Base-by-base conservation (phyloP, 805 yeast species). In the Zygosaccharomyces pseudorouxii region DNA sequence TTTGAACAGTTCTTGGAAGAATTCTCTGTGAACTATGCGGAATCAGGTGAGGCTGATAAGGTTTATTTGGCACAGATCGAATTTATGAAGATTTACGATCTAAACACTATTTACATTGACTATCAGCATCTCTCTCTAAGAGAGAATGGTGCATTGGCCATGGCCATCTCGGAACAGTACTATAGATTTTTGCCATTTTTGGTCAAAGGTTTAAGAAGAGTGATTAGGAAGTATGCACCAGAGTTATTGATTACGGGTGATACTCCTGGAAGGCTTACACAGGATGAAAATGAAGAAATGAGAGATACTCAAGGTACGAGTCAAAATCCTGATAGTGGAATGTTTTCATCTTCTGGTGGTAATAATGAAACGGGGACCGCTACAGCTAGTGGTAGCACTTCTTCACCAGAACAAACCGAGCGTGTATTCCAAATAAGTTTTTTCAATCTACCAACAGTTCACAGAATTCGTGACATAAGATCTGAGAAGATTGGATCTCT, bases 141-240 rank as follows among this genome's bases (percentile, higher is more conserved):
- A 46, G 96, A 88, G 61, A 84, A 86, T 59, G 96, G 96, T 38
- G 89, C 88, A 18, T 73, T 93, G 55, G 96, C 97, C 1, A 75
- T 83, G 49, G 98, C 98, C 31, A 83, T 93, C 52, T 75, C 82
- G 41, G 96, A 89, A 52, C 97, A 92, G 66, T 93, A 87, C 68
- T 92, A 89, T 67, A 80, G 99, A 64, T 92, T 93, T 70, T 71
- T 85, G 54, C 98, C 99, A 5, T 92, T 83, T 62, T 72, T 93
- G 53, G 76, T 82, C 53, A 78, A 76, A 40, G 97, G 93, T 2
- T 72, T 93, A 54, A 77, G 84, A 60, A 76, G 82, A 47, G 78
- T 89, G 8, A 78, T 93, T 55, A 83, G 81, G 58, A 80, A 76
- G 56, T 76, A 84, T 62, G 93, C 85, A 37, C 97, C 97, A 2